Evolutionary conservation across 148 eudicot species (phyloP).

Genomic region (Fagopyrum homotropicum): DNA sequence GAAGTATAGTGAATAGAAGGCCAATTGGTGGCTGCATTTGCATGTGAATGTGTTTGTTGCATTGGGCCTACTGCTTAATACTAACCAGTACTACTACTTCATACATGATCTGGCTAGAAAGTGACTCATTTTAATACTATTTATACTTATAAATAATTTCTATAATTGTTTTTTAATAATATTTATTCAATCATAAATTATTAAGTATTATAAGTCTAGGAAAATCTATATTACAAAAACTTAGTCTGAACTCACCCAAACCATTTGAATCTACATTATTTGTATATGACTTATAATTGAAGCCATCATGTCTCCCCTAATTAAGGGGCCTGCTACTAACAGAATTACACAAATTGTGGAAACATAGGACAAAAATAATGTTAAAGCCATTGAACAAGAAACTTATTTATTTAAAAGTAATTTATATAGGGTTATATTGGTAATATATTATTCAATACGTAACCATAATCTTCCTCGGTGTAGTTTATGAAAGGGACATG

Average conservation of each 20-base stretch:
- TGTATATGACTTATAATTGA: neutral
- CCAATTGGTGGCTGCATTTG: neutral
- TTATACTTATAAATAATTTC: too few relatives aligned
- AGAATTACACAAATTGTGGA: too few relatives aligned
- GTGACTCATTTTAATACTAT: neutral
- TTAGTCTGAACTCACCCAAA: neutral
- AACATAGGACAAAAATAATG: too few relatives aligned
- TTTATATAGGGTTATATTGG: too few relatives aligned
- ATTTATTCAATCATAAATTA: neutral
- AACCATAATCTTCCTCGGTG: too few relatives aligned
- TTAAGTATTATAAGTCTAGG: neutral
- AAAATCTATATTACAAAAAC: neutral
- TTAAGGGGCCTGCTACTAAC: too few relatives aligned
- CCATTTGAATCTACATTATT: too few relatives aligned
- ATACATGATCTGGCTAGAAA: neutral
- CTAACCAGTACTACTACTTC: neutral
- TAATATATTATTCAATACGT: too few relatives aligned
- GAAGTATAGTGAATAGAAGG: neutral
- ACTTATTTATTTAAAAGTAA: too few relatives aligned
- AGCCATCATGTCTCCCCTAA: neutral
- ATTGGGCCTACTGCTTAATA: conserved; percentile 5
- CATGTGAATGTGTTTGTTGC: conserved; percentile 5
- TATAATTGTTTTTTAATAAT: neutral
- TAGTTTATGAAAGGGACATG: too few relatives aligned
- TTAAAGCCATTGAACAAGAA: too few relatives aligned